Base-by-base conservation (phyloP, 441 rosid genomes). In the Daphne laureola region DNA sequence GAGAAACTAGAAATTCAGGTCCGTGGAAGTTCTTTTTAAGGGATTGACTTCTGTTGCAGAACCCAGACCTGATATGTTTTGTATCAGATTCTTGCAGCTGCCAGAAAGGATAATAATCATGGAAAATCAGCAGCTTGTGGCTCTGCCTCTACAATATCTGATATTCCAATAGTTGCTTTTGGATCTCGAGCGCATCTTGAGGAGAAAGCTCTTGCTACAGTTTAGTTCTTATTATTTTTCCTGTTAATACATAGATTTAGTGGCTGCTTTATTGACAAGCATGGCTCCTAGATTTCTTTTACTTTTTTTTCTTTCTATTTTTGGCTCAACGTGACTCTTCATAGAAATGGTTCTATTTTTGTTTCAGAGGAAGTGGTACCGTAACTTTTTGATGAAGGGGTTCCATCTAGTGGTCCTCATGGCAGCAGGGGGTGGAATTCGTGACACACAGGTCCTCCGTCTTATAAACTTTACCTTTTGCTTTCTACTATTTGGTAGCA, bases 171-270 rank as follows among this genome's bases (percentile, higher is more conserved):
- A 42, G 87, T 81, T 11, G 95, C 86, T 46, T 89, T 87, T 71
- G 97, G 95, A 63, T 89, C 96, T 61, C 89, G 98, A 68, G 98
- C 96, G 69, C 97, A 93, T 74, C 87, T 89, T 11, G 97, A 89
- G 75, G 89, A 83, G 73, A 84, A 84, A 71, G 95, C 98, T 63
- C 72, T 89, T 65, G 88, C 97, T 56, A 64, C 90, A 63, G 98
- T 92, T 82, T 51, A 74, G 88, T 79, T 55, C 54, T 43, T 15
- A 17, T 23, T 45, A 61, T 27, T 46, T 48, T 13, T 54, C 26
- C 27, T 43, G 12, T 21, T 43, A 64, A n/a, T 16, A 18, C 47
- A 27, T 43, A 7, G 18, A 17, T 31, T 43, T 1, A 50, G 17
- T 57, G 5, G 16, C 17, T 26, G 9, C 50, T 12, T 56, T 14